phyloP scores from a whole-genome alignment of 495 filamentous ascomycete genomes.

The Penicillium pancosmium region DNA sequence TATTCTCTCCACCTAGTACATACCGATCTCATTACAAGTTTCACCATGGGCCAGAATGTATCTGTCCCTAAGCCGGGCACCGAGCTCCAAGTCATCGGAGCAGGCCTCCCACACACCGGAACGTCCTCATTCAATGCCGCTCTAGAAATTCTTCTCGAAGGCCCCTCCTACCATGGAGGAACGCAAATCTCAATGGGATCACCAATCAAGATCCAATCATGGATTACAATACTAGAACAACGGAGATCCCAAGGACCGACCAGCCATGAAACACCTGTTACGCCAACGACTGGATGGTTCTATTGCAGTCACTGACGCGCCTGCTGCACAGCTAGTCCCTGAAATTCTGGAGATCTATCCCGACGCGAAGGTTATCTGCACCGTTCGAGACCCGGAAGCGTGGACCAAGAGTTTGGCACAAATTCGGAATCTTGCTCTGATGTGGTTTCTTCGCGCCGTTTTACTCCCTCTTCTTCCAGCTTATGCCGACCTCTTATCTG shows the following conservation, averaged over 20 bases:
- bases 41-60: slow-evolving; percentile 25
- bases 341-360: slow-evolving; percentile 22
- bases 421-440: slow-evolving; percentile 13
- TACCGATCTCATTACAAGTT: too few relatives aligned
- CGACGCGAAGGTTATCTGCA: slow-evolving; percentile 21
- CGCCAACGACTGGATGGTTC: slow-evolving; percentile 15
- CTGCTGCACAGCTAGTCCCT: slow-evolving; percentile 16
- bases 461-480: slow-evolving; percentile 17
- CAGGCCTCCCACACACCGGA: slow-evolving; percentile 51
- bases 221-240: slow-evolving; percentile 16
- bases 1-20: too few relatives aligned
- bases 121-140: slow-evolving; percentile 50
- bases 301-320: slow-evolving; percentile 17
- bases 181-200: slow-evolving; percentile 21
- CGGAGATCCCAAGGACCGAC: slow-evolving; percentile 3
- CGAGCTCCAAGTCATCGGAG: slow-evolving; percentile 48
- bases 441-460: slow-evolving; percentile 17
- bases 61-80: slow-evolving; percentile 19
- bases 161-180: slow-evolving; percentile 23
- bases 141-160: slow-evolving; percentile 44
- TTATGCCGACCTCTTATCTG: slow-evolving; percentile 14
- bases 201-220: slow-evolving; percentile 16
- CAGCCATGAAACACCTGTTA: slow-evolving; percentile 10
- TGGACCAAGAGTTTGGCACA: slow-evolving; percentile 19
- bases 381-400: slow-evolving; percentile 12